Percentiles rank a stretch among this genome's conserved stretches.
Conservation (phyloP, 768 basidiomycete species). For the Naganishia vishniacii region DNA sequence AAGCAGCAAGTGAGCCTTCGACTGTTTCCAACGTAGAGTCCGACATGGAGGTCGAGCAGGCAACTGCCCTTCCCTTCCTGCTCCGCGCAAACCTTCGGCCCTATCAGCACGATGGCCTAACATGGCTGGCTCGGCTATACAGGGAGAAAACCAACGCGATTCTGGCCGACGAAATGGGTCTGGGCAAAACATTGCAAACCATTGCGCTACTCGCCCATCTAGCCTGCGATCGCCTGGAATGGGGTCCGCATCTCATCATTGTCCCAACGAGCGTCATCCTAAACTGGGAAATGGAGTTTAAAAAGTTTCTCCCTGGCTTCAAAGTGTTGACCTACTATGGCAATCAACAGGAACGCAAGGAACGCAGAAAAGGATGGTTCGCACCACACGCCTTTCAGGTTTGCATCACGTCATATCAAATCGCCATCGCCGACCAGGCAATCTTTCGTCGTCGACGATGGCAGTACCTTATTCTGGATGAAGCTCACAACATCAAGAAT, state of each 20-base stretch:
- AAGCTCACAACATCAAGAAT: constrained; percentile 97
- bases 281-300: constrained; percentile 53
- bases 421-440: constrained; percentile 83
- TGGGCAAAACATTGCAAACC: constrained; percentile 58
- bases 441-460: constrained; percentile 87
- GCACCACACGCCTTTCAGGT: constrained; percentile 86
- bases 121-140: constrained; percentile 53
- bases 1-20: constrained; percentile 28
- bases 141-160: constrained; percentile 52
- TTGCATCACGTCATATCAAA: constrained; percentile 87
- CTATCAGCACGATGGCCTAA: constrained; percentile 52
- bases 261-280: constrained; percentile 51
- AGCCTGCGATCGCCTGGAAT: constrained; percentile 49
- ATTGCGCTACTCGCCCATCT: constrained; percentile 49
- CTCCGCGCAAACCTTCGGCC: constrained; percentile 52
- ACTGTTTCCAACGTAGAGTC: not conserved
- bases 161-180: constrained; percentile 83
- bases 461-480: constrained; percentile 95
- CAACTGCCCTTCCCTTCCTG: constrained; percentile 49
- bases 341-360: constrained; percentile 77
- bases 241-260: constrained; percentile 51
- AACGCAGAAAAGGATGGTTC: constrained; percentile 83
- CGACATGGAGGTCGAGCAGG: constrained; percentile 14
- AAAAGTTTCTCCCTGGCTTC: constrained; percentile 51
- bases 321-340: constrained; percentile 50